Evolutionary conservation across 208 protist genomes (phyloP).

Genomic region (Lotmaria passim): DNA sequence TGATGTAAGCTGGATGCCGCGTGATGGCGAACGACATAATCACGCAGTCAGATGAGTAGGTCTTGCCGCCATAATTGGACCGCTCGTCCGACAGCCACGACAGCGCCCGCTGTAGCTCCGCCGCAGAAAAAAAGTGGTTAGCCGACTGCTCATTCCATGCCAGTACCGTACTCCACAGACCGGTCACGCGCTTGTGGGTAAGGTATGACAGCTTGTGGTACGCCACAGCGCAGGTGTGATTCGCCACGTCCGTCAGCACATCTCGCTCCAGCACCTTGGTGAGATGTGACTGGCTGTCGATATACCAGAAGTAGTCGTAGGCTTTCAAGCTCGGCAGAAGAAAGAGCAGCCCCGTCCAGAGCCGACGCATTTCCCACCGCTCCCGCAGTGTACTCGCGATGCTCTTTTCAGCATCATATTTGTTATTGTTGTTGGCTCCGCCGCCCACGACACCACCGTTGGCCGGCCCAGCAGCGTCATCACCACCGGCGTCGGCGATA

Average conservation of each 20-base stretch:
- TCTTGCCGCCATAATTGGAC: conserved; percentile 27
- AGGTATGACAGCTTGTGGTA: conserved; percentile 28
- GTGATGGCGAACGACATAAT: conserved; percentile 37
- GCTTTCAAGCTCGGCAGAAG: conserved; percentile 39
- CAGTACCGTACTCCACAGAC: conserved; percentile 8
- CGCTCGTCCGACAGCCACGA: conserved; percentile 26
- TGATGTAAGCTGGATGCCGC: conserved; percentile 20
- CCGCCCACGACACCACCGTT: neutral
- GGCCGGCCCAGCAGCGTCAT: neutral
- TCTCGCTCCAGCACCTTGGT: conserved; percentile 33
- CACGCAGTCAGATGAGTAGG: conserved; percentile 33
- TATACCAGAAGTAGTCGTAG: conserved; percentile 65
- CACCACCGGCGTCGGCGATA: neutral
- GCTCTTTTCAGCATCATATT: neutral
- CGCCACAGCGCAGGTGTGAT: conserved; percentile 35
- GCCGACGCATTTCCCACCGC: conserved; percentile 35
- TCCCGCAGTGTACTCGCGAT: neutral
- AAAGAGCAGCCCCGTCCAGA: conserved; percentile 49
- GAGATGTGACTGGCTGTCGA: conserved; percentile 47
- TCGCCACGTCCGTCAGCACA: conserved; percentile 35
- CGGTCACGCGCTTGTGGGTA: conserved; percentile 25
- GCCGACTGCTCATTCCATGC: conserved; percentile 24
- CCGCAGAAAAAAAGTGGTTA: neutral
- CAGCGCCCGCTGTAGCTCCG: conserved; percentile 8
- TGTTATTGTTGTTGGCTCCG: neutral